Evolutionary conservation across 2,329 filamentous ascomycete genomes (phyloP).

Genomic region (Pseudocercospora cruenta): DNA sequence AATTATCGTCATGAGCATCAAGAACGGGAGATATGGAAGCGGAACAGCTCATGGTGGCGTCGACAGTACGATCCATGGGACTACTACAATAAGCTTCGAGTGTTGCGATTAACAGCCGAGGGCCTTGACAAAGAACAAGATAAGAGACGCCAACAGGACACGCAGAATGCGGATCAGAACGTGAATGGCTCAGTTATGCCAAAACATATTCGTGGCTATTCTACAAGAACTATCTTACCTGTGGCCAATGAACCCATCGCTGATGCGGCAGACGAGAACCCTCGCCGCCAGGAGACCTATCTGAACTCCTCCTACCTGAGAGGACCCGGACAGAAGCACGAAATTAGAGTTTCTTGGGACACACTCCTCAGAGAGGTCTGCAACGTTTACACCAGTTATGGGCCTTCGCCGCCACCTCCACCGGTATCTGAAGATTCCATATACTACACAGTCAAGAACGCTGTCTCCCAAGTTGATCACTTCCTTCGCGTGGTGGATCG

Average conservation of each 20-base stretch:
- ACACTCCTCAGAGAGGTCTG: background rate
- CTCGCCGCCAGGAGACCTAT: no score
- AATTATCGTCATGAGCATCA: background rate
- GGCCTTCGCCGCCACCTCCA: background rate
- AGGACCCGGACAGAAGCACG: background rate
- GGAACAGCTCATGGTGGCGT: background rate
- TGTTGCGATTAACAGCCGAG: background rate
- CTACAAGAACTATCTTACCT: no score
- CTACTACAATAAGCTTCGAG: conserved; percentile 4
- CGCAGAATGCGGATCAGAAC: no score
- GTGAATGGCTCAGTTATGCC: no score
- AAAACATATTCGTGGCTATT: no score
- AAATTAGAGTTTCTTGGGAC: conserved; percentile 1
- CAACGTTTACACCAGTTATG: background rate
- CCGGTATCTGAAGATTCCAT: background rate
- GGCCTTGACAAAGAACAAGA: background rate
- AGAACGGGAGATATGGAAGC: background rate
- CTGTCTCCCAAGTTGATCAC: background rate
- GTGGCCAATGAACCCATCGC: no score
- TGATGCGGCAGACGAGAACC: no score
- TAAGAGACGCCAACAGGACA: no score
- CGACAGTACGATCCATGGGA: conserved; percentile 4
- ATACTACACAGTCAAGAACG: no score
- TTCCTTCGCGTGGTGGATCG: background rate
- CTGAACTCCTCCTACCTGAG: background rate